Conservation (phyloP, 2,329 filamentous ascomycete species). For the Colletotrichum agaves region DNA sequence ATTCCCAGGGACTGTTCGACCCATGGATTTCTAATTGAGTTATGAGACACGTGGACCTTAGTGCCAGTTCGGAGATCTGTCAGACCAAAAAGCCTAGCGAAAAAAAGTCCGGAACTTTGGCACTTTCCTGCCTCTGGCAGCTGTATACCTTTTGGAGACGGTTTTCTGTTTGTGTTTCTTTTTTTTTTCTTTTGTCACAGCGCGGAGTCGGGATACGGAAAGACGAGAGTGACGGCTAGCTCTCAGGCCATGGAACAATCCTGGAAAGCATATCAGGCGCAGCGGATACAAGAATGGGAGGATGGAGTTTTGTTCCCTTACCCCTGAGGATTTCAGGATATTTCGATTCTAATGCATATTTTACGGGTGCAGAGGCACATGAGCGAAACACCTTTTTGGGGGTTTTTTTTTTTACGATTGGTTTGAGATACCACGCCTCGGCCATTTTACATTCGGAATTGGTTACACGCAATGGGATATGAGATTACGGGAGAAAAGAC, state of each 20-base stretch:
- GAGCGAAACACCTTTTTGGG: not conserved
- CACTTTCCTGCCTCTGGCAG: not conserved
- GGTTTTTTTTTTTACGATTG: conserved; percentile 17
- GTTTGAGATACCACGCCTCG: conserved; percentile 31
- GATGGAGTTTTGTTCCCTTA: conserved; percentile 37
- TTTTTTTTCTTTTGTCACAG: conserved; percentile 31
- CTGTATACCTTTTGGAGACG: conserved; percentile 16
- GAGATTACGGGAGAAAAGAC: conserved; percentile 21
- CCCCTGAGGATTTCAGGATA: not conserved
- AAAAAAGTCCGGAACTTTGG: conserved; percentile 15
- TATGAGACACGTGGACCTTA: conserved; percentile 18
- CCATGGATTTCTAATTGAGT: conserved; percentile 23
- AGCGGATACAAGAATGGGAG: conserved; percentile 21
- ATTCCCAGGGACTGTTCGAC: not conserved
- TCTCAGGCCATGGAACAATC: conserved; percentile 1
- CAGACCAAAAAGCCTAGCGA: conserved; percentile 1
- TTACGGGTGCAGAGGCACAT: conserved; percentile 16
- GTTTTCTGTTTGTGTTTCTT: conserved; percentile 21
- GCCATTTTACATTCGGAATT: not conserved
- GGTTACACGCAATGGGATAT: not conserved
- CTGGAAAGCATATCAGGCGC: conserved; percentile 28
- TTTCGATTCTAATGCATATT: conserved; percentile 31
- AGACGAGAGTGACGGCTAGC: conserved; percentile 3
- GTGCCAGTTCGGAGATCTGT: conserved; percentile 10
- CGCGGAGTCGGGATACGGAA: conserved; percentile 36